Evolutionary conservation across 805 yeast species (phyloP).

Genomic region (Suhomyces sp.): DNA sequence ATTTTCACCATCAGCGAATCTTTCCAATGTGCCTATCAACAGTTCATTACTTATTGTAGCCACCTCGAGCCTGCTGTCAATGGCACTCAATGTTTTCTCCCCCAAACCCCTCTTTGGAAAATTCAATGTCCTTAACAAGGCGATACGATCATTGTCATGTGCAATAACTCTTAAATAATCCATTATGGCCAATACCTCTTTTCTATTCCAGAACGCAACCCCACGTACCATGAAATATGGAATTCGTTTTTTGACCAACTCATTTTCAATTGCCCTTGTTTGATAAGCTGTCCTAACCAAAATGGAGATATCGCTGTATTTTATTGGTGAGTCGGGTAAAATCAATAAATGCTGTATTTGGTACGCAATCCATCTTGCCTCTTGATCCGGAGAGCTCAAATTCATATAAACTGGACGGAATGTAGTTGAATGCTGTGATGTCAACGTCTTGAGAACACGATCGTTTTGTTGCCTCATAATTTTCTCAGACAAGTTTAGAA

Average conservation of each 20-base stretch:
- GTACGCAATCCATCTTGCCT: conserved; percentile 57
- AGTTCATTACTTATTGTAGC: conserved; percentile 2
- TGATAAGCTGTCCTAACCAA: conserved; percentile 65
- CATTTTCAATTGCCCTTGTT: conserved; percentile 64
- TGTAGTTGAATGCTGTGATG: conserved; percentile 44
- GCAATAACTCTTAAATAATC: conserved; percentile 65
- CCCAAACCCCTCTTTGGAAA: conserved; percentile 73
- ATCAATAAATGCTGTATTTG: conserved; percentile 52
- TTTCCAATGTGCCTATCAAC: conserved; percentile 11
- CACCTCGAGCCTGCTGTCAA: conserved; percentile 19
- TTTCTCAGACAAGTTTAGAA: conserved; percentile 61
- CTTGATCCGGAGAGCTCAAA: conserved; percentile 45
- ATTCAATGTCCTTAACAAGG: conserved; percentile 56
- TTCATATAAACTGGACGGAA: conserved; percentile 48
- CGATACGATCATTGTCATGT: conserved; percentile 57
- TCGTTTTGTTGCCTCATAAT: conserved; percentile 62
- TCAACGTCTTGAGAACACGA: conserved; percentile 43
- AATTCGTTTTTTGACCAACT: conserved; percentile 51
- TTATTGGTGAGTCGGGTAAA: conserved; percentile 43
- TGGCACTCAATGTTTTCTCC: conserved; percentile 41
- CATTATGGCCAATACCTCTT: conserved; percentile 61
- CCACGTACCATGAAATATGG: conserved; percentile 75
- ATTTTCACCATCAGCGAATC: conserved; percentile 4
- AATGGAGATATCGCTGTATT: conserved; percentile 65
- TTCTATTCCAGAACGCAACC: conserved; percentile 73